A percentile compares a stretch with the other conserved stretches of the same genome.
phyloP scores from a whole-genome alignment of 192 early-diverging fungal species.

The Lunasporangiospora selenospora region DNA sequence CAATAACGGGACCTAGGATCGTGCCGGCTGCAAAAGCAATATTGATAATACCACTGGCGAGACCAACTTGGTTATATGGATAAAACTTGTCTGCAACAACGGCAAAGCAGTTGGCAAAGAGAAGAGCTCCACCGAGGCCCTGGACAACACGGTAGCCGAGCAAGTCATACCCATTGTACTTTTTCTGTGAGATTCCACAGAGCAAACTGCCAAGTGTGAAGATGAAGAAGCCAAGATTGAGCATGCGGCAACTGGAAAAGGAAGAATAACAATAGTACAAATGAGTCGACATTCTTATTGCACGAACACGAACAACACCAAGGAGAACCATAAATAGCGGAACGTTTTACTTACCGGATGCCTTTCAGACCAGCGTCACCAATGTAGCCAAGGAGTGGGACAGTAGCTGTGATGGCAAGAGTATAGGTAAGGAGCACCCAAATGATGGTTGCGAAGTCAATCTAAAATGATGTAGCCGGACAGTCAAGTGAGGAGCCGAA shows the following conservation, averaged over 20 bases:
- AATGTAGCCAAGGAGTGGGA: conserved; percentile 29
- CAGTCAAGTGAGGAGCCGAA: not conserved
- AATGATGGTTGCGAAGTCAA: conserved; percentile 41
- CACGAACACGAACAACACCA: not conserved
- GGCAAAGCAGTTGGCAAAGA: conserved; percentile 45
- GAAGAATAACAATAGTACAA: conserved; percentile 1
- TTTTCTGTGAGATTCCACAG: conserved; percentile 34
- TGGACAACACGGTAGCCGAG: conserved; percentile 45
- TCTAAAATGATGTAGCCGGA: conserved; percentile 1
- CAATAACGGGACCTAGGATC: conserved; percentile 43
- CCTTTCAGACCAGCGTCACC: conserved; percentile 37
- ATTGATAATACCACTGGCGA: conserved; percentile 44
- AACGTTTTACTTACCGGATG: conserved; percentile 37
- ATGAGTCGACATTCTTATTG: not conserved
- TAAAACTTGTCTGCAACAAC: conserved; percentile 47
- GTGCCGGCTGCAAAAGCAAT: conserved; percentile 46
- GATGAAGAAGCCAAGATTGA: conserved; percentile 42
- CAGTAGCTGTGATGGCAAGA: conserved; percentile 39
- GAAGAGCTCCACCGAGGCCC: conserved; percentile 38
- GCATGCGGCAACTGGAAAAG: conserved; percentile 35
- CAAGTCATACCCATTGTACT: conserved; percentile 37
- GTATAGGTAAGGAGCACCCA: conserved; percentile 45
- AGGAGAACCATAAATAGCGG: no score
- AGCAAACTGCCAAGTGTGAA: conserved; percentile 43
- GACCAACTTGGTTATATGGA: conserved; percentile 45